phyloP scores from a whole-genome alignment of 2,329 filamentous ascomycete genomes.

The Fusarium palustre region DNA sequence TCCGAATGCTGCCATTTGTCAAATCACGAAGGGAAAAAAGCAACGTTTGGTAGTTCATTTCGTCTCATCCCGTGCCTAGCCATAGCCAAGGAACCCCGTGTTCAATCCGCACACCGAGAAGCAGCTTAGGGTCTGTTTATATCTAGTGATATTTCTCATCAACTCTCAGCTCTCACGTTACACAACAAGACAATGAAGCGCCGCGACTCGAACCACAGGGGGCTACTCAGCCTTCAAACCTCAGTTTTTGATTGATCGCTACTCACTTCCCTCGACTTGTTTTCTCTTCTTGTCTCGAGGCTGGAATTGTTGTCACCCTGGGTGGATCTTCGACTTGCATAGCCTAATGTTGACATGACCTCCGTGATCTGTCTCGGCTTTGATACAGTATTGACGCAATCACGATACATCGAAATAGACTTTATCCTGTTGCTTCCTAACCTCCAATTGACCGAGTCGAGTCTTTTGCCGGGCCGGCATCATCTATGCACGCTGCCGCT shows the following conservation, averaged over 20 bases:
- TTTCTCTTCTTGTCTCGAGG: not conserved
- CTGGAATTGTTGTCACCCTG: constrained; percentile 10
- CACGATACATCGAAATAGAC: constrained; percentile 11
- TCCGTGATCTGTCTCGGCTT: not conserved
- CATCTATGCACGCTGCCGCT: constrained; percentile 9
- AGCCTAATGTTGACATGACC: constrained; percentile 1
- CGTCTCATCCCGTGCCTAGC: not conserved
- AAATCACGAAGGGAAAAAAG: constrained; percentile 17
- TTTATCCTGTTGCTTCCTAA: not conserved
- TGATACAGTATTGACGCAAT: not conserved
- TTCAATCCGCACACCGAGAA: constrained; percentile 11
- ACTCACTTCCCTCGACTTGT: not conserved
- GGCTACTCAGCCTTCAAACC: not conserved
- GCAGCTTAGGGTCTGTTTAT: not conserved
- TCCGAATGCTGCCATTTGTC: not conserved
- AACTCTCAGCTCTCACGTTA: constrained; percentile 15
- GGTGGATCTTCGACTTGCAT: constrained; percentile 17
- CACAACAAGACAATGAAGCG: constrained; percentile 20
- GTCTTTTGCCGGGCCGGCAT: constrained; percentile 5
- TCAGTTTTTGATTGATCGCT: not conserved
- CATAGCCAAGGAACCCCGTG: not conserved
- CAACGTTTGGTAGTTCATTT: constrained; percentile 22
- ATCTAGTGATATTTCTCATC: not conserved
- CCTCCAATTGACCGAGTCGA: not conserved
- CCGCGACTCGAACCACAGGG: constrained; percentile 10